Base-by-base conservation (phyloP, 164 flowering plant species). In the Paratinospora sagittata region DNA sequence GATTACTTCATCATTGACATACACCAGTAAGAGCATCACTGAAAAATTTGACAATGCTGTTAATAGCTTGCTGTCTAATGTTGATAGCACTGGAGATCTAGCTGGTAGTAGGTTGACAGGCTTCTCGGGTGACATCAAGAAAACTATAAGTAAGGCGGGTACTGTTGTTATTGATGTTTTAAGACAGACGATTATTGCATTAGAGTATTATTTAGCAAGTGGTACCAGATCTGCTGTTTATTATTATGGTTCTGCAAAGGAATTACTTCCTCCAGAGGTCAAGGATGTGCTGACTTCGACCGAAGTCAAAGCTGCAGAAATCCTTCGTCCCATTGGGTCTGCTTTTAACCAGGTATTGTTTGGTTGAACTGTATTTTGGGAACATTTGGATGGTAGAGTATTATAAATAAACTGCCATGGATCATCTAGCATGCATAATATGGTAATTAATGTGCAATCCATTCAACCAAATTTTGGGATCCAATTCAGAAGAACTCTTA, bases 241-340 rank as follows among this genome's bases (percentile, higher is more conserved):
- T 73, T 87, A 84, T 61, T 92, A 88, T 79, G 86, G 84, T 16
- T 83, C 85, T 62, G 83, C 84, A 39, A 94, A 90, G 78, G 84
- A 81, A 37, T 63, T 78, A 36, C 92, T 92, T 77, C 97, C 98
- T 78, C 75, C 85, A 71, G 97, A 87, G 68, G 45, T 86, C 33
- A 84, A 68, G 62, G 81, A 78, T 73, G 82, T 70, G 4, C 79
- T 94, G 27, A 85, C 76, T 77, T 55, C 68, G n/a, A 84, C 83
- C 61, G 97, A 91, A 83, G 86, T 78, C 45, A 83, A 37, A 74
- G 78, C 80, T 68, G 23, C 43, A 26, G 70, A 83, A 73, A 65
- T 88, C 64, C 75, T 85, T 67, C 77, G 78, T 74, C 97, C 98
- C 13, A 81, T 84, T 47, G 84, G 79, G 26, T 23, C 78, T 39